Evolutionary conservation across 805 yeast species (phyloP), one percentile per base, ranked within the genome.

Genomic region (Cyberlindnera americana): DNA sequence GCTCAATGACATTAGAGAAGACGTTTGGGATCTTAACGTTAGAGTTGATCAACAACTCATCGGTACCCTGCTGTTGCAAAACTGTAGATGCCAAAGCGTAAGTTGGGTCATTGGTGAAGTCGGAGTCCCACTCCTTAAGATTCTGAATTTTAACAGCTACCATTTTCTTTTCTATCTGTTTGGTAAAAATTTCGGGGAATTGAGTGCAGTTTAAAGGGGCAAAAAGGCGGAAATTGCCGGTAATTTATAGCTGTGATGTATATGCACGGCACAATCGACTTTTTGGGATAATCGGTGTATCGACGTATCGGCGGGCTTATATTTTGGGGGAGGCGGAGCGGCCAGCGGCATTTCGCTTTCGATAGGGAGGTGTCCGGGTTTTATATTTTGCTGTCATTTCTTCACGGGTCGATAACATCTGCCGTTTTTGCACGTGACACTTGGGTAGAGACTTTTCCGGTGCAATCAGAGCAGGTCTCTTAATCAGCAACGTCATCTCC

Each of bases 1-100:
- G 83, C 50, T 76, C 79, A 16, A 58, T 47, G 14, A 62, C 54
- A 23, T 56, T 23, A 8, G 49, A 41, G 28, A 52, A 56, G 19
- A 47, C 51, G 29, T 56, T 53, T 33, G 56, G 52, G 6, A 54
- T 19, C 19, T 40, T 42, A 17, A 23, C 26, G 3, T 35, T 33
- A 3, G 50, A 29, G 27, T 45, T 44, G 34, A 63, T 48, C 19
- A 66, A 40, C 4, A 51, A 36, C 14, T 59, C 67, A 30, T 64
- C 68, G 16, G 66, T 64, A 34, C 55, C 59, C 35, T 46, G 57
- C 24, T 60, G 59, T 38, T 64, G 64, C 33, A 66, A 46, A 3
- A 62, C 64, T 0, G 67, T 56, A 17, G 63, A 36, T 7, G 69
- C 70, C 14, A 66, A 44, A 13, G 52, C 54, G 34, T 63, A 59